A percentile compares a stretch with the other conserved stretches of the same genome.
Conservation (phyloP, 139 green algal genomes). For the Deuterostichococcus epilithicus region DNA sequence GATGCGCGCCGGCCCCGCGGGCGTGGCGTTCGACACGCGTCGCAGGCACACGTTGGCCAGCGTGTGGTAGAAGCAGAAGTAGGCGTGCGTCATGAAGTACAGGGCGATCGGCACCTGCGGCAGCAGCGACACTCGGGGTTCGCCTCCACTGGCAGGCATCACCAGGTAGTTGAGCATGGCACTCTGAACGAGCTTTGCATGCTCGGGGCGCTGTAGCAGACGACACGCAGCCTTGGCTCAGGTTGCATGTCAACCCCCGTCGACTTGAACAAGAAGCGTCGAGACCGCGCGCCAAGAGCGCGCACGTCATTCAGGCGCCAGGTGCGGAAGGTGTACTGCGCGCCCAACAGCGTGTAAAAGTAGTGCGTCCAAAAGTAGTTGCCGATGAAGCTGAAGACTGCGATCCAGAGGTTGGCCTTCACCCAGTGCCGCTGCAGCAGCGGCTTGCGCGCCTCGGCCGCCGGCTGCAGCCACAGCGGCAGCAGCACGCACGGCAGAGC, state of each 20-base stretch:
- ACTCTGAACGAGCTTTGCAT: no score
- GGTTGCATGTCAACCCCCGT: no score
- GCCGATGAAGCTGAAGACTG: slow-evolving; percentile 93
- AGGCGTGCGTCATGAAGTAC: slow-evolving; percentile 97
- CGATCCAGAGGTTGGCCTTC: slow-evolving; percentile 97
- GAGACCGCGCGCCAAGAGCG: neutral
- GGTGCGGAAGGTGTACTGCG: slow-evolving; percentile 87
- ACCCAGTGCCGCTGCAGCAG: slow-evolving; percentile 83
- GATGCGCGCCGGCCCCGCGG: slow-evolving; percentile 2
- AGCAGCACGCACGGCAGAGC: slow-evolving; percentile 73
- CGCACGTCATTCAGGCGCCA: slow-evolving; percentile 76
- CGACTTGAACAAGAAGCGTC: no score
- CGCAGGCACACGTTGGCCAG: slow-evolving; percentile 87
- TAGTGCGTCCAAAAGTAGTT: slow-evolving; percentile 99
- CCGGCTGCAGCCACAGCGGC: slow-evolving; percentile 63
- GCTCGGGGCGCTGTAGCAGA: no score
- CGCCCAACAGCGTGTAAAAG: slow-evolving; percentile 92
- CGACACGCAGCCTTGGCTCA: no score
- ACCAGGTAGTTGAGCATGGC: no score
- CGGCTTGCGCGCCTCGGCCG: slow-evolving; percentile 70
- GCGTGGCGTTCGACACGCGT: neutral
- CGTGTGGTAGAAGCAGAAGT: slow-evolving; percentile 98
- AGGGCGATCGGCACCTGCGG: slow-evolving; percentile 87
- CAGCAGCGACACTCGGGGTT: neutral
- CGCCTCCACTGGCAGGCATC: no score